phyloP scores from a whole-genome alignment of 495 filamentous ascomycete species.

The Margaritispora aquatica region DNA sequence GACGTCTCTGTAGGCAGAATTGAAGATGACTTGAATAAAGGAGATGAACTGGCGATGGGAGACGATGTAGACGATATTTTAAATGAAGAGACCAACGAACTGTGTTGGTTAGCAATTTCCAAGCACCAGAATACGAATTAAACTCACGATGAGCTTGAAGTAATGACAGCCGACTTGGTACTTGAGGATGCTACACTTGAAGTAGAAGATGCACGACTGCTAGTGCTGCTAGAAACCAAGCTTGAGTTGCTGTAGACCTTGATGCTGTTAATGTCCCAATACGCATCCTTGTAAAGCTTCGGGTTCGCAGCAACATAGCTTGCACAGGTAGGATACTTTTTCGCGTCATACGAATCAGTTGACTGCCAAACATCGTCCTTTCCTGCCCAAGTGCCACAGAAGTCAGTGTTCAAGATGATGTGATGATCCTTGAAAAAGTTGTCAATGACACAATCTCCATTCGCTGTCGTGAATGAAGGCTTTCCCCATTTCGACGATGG shows the following conservation, averaged over 20 bases:
- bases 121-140: too few species aligned
- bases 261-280: conserved; percentile 65
- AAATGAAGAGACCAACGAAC: not conserved
- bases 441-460: conserved; percentile 51
- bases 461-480: conserved; percentile 53
- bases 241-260: conserved; percentile 37
- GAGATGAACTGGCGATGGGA: not conserved
- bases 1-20: not conserved
- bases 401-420: conserved; percentile 73
- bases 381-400: conserved; percentile 76
- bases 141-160: too few species aligned
- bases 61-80: not conserved
- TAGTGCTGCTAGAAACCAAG: not conserved
- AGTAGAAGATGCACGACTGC: not conserved
- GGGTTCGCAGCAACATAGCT: conserved; percentile 55
- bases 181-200: not conserved
- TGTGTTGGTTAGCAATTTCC: not conserved
- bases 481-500: conserved; percentile 50
- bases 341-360: conserved; percentile 26
- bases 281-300: conserved; percentile 43
- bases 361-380: conserved; percentile 39
- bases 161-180: not conserved
- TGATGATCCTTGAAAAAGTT: conserved; percentile 61
- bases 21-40: not conserved
- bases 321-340: conserved; percentile 39